Conservation (phyloP, 768 basidiomycete genomes). For the Hortiboletus flavorubellus region DNA sequence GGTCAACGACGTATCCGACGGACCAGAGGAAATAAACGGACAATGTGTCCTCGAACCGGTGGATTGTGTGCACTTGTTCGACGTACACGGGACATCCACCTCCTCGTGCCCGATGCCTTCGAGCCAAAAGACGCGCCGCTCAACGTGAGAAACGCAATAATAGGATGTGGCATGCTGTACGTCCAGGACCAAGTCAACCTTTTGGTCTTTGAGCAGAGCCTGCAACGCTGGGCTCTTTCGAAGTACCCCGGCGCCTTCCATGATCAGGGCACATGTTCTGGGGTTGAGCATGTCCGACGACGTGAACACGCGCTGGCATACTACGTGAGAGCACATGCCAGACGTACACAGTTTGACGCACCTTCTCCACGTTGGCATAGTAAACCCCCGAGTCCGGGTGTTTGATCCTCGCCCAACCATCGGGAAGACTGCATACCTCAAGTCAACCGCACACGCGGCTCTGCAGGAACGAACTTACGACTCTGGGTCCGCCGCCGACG, state of each 20-base stretch:
- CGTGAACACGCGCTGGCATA: constrained; percentile 11
- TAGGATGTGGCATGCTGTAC: constrained; percentile 9
- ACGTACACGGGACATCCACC: constrained; percentile 21
- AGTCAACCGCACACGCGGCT: neutral
- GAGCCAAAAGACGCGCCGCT: constrained; percentile 31
- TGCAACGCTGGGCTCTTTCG: constrained; percentile 1
- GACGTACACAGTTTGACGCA: constrained; percentile 8
- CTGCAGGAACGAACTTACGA: constrained; percentile 7
- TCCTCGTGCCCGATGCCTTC: constrained; percentile 21
- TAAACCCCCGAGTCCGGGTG: constrained; percentile 35
- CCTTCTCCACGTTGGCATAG: constrained; percentile 32
- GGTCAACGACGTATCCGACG: neutral
- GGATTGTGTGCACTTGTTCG: constrained; percentile 12
- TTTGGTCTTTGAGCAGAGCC: constrained; percentile 6
- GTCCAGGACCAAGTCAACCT: constrained; percentile 19
- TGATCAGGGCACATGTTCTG: constrained; percentile 3
- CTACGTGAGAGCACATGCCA: neutral
- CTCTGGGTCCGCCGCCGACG: neutral
- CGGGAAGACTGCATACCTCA: constrained; percentile 5
- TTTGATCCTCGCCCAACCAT: constrained; percentile 27
- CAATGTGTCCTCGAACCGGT: constrained; percentile 20
- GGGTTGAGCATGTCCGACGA: constrained; percentile 8
- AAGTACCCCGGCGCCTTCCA: constrained; percentile 12
- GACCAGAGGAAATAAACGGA: constrained; percentile 9
- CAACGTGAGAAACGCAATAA: constrained; percentile 28